Evolutionary conservation across 2,329 filamentous ascomycete species (phyloP).

Genomic region (Epichloe sp.): DNA sequence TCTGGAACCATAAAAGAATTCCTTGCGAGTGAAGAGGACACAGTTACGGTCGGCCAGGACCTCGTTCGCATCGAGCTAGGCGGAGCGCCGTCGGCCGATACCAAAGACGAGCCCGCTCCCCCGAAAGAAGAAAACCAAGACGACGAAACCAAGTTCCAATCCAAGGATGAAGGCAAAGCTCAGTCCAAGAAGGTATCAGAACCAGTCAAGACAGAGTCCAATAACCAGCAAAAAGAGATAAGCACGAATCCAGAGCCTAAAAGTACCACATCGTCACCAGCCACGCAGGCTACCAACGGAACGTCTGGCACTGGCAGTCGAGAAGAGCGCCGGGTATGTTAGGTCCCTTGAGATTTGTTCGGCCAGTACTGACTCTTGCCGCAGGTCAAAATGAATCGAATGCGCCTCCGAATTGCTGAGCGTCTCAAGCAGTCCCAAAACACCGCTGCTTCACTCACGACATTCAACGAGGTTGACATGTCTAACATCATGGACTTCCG

Average conservation of each 20-base stretch:
- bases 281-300: slow-evolving; percentile 6
- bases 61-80: slow-evolving; percentile 77
- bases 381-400: slow-evolving; percentile 99
- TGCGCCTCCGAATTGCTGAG: slow-evolving; percentile 94
- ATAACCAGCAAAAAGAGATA: slow-evolving; percentile 13
- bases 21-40: slow-evolving; percentile 86
- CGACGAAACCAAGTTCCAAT: background rate
- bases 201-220: slow-evolving; percentile 7
- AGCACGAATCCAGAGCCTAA: slow-evolving; percentile 22
- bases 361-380: background rate
- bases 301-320: slow-evolving; percentile 47
- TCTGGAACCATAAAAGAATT: slow-evolving; percentile 87
- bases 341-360: background rate
- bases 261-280: slow-evolving; percentile 16
- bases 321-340: slow-evolving; percentile 73
- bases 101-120: slow-evolving; percentile 24
- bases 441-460: slow-evolving; percentile 90
- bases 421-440: slow-evolving; percentile 98
- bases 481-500: slow-evolving; percentile 94
- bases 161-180: background rate
- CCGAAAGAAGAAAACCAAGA: slow-evolving; percentile 17
- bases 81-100: slow-evolving; percentile 30
- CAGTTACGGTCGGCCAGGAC: slow-evolving; percentile 87
- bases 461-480: slow-evolving; percentile 99
- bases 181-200: background rate